Base-by-base conservation (phyloP, 192 early-diverging fungal species). In the Martensiomyces pterosporus region DNA sequence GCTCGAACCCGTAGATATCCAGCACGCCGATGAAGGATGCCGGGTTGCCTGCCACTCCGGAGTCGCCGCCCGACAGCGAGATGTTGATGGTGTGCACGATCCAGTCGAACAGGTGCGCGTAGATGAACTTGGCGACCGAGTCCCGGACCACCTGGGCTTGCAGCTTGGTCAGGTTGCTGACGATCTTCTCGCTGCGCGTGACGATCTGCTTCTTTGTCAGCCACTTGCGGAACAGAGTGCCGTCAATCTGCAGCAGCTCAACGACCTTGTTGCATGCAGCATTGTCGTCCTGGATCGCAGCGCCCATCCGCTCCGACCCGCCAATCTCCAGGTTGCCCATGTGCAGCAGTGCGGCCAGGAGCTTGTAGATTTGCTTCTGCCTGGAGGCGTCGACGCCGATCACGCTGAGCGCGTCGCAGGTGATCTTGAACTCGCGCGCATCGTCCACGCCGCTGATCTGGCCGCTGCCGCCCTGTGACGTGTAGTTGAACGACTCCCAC, bases 1-100 rank as follows among this genome's bases (percentile, higher is more conserved):
- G 93, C 68, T 99, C 96, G 65, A 99, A 99, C 36, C 91, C 96
- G 60, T 97, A 99, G 56, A 99, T 99, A 82, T 99, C 96, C 46
- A 99, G 78, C 1, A 99, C 96, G 78, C 96, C 96, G 62, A 99
- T 99, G 57, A 99, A 97, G 21, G 82, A 81, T 17, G 57, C 46
- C 4, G 47, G 52, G 9, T 65, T 46, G 10, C 57, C 52, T 17
- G 36, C 50, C 13, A 43, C 55, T n/a, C n/a, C n/a, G n/a, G n/a
- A n/a, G n/a, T n/a, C n/a, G 36, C 43, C 47, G 10, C 67, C 55
- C 5, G 53, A 44, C 36, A 99, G 79, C 65, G 88, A 87, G 36
- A 64, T 61, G 69, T 99, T 99, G 74, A 91, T 84, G 25, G 90
- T 80, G 51, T 82, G 82, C 32, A 97, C 93, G 14, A 99, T 67